Evolutionary conservation across 2,329 filamentous ascomycete species (phyloP).

Genomic region (Samsoniella hepiali): DNA sequence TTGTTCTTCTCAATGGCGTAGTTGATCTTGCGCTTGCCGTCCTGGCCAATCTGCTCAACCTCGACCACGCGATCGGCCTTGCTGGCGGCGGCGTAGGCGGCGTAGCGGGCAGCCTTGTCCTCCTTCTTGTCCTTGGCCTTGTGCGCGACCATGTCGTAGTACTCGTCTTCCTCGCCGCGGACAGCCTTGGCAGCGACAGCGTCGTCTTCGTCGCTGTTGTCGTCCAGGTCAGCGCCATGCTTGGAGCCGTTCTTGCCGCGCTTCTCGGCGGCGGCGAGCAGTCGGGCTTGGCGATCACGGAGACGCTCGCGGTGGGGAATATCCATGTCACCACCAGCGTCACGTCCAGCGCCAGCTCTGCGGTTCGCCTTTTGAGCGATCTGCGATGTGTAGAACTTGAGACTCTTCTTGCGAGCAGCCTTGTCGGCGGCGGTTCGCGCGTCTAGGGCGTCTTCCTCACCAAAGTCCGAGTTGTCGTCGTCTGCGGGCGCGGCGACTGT

Average conservation of each 20-base stretch:
- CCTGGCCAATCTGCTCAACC: slow-evolving; percentile 67
- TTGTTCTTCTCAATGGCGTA: slow-evolving; percentile 98
- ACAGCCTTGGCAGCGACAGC: slow-evolving; percentile 48
- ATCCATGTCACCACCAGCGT: slow-evolving; percentile 76
- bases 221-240: slow-evolving; percentile 64
- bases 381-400: slow-evolving; percentile 97
- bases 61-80: slow-evolving; percentile 63
- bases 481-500: slow-evolving; percentile 38
- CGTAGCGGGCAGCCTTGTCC: slow-evolving; percentile 61
- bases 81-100: slow-evolving; percentile 57
- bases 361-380: slow-evolving; percentile 93
- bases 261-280: slow-evolving; percentile 84
- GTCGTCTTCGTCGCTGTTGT: slow-evolving; percentile 67
- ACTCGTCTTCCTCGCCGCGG: slow-evolving; percentile 65
- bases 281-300: slow-evolving; percentile 76
- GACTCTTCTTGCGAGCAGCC: slow-evolving; percentile 81
- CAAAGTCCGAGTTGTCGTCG: slow-evolving; percentile 81
- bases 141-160: slow-evolving; percentile 85
- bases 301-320: slow-evolving; percentile 87
- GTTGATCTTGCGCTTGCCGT: slow-evolving; percentile 88
- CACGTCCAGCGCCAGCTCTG: slow-evolving; percentile 67
- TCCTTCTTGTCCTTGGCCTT: slow-evolving; percentile 67
- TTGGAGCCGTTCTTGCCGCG: slow-evolving; percentile 67
- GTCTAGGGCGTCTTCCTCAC: slow-evolving; percentile 80
- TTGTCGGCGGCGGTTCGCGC: slow-evolving; percentile 81